Conservation (phyloP, 2,329 filamentous ascomycete genomes). For the Lasiodiplodia citricola region DNA sequence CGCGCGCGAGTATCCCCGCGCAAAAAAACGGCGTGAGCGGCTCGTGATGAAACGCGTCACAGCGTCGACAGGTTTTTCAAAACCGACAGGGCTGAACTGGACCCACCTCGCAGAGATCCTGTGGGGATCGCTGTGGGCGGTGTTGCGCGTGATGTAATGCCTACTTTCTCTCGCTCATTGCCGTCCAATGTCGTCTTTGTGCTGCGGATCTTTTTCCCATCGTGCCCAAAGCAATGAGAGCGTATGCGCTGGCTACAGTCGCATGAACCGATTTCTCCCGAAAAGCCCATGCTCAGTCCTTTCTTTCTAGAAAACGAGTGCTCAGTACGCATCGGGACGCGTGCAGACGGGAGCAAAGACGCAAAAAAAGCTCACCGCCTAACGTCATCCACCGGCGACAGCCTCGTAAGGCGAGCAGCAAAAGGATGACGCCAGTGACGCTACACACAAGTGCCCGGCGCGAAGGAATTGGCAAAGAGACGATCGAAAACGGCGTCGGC, state of each 20-base stretch:
- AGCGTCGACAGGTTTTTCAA: too few species aligned
- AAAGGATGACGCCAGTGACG: background rate
- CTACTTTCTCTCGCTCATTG: too few species aligned
- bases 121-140: too few species aligned
- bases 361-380: background rate
- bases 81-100: too few species aligned
- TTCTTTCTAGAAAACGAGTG: background rate
- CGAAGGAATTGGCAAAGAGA: background rate
- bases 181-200: too few species aligned
- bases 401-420: background rate
- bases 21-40: background rate
- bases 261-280: background rate
- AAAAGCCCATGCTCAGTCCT: too few species aligned
- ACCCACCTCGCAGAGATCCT: too few species aligned
- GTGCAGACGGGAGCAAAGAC: background rate
- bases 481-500: constrained; percentile 12
- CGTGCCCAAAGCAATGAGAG: background rate
- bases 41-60: too few species aligned
- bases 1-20: background rate
- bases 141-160: too few species aligned
- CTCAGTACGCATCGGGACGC: background rate
- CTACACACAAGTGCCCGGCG: background rate
- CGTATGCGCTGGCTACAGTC: background rate
- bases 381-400: background rate
- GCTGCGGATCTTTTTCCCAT: too few species aligned